Evolutionary conservation across 2,329 filamentous ascomycete genomes (phyloP), one percentile per base, ranked within the genome.

Genomic region (Fusarium praegraminearum): DNA sequence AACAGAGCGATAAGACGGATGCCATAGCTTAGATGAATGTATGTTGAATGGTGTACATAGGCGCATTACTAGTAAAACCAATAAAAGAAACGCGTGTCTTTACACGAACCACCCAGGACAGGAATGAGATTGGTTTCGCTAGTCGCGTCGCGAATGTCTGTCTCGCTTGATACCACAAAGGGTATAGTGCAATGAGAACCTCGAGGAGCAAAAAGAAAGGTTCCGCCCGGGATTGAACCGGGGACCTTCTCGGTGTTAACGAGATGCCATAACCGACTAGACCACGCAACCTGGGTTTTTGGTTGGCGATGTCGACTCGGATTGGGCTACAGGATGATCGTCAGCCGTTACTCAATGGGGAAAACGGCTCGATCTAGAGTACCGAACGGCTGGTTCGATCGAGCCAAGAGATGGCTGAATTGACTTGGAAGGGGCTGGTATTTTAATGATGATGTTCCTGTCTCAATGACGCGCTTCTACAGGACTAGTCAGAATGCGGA

Each of bases 181-280:
- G 35, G 49, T 18, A 28, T 52, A 52, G 49, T n/a, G 24, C 1
- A 0, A 12, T 9, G 1, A 4, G 18, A 3, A 26, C 1, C 3
- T 7, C 2, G 2, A 5, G 0, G 2, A 18, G 24, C 10, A 30
- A 62, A 62, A 22, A 38, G 28, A 5, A 28, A 40, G 59, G 44
- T 64, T 45, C 51, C 33, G 44, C 61, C 51, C 38, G 61, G 59
- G 32, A 38, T 64, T 24, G 59, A 64, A 64, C 61, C 32, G 44
- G 61, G 51, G 51, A 64, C 44, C 51, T 64, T 57, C 38, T 45
- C 50, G 36, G 20, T 63, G 58, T 57, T 50, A 57, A 57, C 36
- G 30, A 63, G 36, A 63, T 49, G 57, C 30, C 57, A 55, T 43
- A 47, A 62, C 47, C 47, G 32, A 44, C 24, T 28, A 44, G 16